Evolutionary conservation across 2,329 filamentous ascomycete species (phyloP).

Genomic region (Pezicula neosporulosa): DNA sequence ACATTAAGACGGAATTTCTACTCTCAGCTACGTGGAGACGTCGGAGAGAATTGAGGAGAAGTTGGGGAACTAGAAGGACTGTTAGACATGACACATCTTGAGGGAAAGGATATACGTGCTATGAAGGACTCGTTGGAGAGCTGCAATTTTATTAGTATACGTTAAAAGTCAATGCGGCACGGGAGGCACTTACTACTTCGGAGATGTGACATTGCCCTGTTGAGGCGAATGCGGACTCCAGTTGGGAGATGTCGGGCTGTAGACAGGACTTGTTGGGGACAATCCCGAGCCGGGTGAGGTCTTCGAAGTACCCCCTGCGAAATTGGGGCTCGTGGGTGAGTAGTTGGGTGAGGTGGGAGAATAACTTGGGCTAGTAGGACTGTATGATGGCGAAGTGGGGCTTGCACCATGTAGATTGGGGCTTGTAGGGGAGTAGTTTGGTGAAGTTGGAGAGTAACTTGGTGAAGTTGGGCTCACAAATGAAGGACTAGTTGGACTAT

Average conservation of each 20-base stretch:
- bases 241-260: conserved; percentile 26
- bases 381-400: conserved; percentile 26
- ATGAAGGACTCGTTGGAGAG: conserved; percentile 25
- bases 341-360: conserved; percentile 27
- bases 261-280: conserved; percentile 27
- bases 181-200: conserved; percentile 30
- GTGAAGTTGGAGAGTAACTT: conserved; percentile 68
- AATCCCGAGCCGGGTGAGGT: conserved; percentile 22
- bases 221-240: conserved; percentile 27
- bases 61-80: background rate
- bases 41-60: conserved; percentile 4
- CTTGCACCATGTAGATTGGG: conserved; percentile 12
- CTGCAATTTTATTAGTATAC: conserved; percentile 2
- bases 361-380: conserved; percentile 44
- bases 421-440: conserved; percentile 55
- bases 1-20: conserved; percentile 16
- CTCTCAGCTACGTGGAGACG: conserved; percentile 20
- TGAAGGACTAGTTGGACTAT: conserved; percentile 30
- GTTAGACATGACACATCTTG: conserved; percentile 4
- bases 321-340: conserved; percentile 22
- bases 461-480: conserved; percentile 66
- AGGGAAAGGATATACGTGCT: background rate
- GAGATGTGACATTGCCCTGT: conserved; percentile 29
- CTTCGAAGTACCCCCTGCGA: conserved; percentile 15
- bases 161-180: conserved; percentile 9